phyloP scores from a whole-genome alignment of 1,139 yeast species.

The Hansenula lynferdii region DNA sequence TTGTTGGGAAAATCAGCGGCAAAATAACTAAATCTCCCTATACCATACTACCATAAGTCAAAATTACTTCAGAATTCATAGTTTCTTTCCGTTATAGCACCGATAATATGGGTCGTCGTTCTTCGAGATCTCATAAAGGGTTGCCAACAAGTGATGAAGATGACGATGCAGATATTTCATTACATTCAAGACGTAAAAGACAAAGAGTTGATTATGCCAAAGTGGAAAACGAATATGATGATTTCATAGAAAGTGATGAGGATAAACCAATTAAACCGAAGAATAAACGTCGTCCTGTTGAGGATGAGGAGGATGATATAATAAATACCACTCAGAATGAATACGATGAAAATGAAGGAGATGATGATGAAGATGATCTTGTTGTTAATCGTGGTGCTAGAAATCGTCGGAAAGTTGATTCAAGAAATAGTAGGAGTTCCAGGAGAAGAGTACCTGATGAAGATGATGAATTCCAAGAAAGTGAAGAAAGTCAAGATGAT shows the following conservation, averaged over 20 bases:
- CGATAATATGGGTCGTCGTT: slow-evolving; percentile 12
- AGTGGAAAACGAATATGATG: slow-evolving; percentile 27
- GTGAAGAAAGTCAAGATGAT: too few species aligned
- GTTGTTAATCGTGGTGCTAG: slow-evolving; percentile 23
- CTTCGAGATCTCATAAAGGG: slow-evolving; percentile 4
- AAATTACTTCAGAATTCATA: slow-evolving; percentile 5
- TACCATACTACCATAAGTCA: too few species aligned
- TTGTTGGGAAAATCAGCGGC: too few species aligned
- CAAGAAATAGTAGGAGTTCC: slow-evolving; percentile 4
- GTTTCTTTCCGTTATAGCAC: slow-evolving; percentile 9
- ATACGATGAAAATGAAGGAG: too few species aligned
- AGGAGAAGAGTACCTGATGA: slow-evolving; percentile 8
- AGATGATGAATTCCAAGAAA: slow-evolving; percentile 22
- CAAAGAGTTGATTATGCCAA: slow-evolving; percentile 24
- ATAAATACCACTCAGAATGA: not conserved
- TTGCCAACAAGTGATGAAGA: slow-evolving; percentile 9
- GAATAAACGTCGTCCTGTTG: slow-evolving; percentile 7
- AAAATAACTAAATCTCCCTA: too few species aligned
- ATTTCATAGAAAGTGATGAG: slow-evolving; percentile 23
- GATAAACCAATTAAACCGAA: too few species aligned
- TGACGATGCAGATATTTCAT: slow-evolving; percentile 5
- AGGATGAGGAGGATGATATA: slow-evolving; percentile 22
- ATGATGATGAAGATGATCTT: slow-evolving; percentile 29
- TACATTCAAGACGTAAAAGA: slow-evolving; percentile 14
- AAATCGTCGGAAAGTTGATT: slow-evolving; percentile 1